Evolutionary conservation across 352 stramenopile species (phyloP).

Genomic region (Nothophytophthora sp.): DNA sequence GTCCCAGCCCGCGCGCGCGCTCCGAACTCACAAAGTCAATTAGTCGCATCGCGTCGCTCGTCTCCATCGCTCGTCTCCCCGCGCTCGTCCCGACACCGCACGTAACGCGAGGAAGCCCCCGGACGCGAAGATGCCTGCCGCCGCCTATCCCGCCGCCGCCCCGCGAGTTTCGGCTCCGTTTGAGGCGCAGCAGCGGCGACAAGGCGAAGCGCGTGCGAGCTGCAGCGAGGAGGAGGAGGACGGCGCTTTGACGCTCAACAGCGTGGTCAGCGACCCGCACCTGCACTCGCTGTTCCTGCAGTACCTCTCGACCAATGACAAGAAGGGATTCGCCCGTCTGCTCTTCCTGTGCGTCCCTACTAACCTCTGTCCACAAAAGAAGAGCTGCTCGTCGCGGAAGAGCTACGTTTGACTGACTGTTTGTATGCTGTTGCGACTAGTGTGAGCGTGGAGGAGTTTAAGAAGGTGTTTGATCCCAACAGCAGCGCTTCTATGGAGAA

Average conservation of each 20-base stretch:
- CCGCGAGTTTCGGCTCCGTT: not conserved
- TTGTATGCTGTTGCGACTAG: constrained; percentile 14
- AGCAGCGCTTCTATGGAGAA: constrained; percentile 1
- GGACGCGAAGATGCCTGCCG: not conserved
- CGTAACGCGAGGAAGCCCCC: no score
- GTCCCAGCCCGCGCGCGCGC: no score
- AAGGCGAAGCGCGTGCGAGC: no score
- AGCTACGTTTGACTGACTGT: constrained; percentile 1
- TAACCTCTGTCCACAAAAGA: not conserved
- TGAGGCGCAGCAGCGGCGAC: not conserved
- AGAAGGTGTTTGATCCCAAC: constrained; percentile 56
- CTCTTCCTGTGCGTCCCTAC: constrained; percentile 64
- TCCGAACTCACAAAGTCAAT: no score
- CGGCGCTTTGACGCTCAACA: constrained; percentile 52
- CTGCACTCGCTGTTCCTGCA: constrained; percentile 83
- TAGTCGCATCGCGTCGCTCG: not conserved
- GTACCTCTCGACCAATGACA: constrained; percentile 65
- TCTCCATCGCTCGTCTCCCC: not conserved
- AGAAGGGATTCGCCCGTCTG: constrained; percentile 74
- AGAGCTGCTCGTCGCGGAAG: not conserved
- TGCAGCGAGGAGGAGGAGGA: no score
- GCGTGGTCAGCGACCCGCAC: constrained; percentile 75
- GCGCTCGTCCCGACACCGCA: no score
- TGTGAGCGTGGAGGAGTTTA: constrained; percentile 88
- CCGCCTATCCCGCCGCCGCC: not conserved